These are phyloP conservation scores for Dillenia suffruticosa DNA, from an alignment of 164 flowering plant species.

Conservation along the genomic window DNA sequence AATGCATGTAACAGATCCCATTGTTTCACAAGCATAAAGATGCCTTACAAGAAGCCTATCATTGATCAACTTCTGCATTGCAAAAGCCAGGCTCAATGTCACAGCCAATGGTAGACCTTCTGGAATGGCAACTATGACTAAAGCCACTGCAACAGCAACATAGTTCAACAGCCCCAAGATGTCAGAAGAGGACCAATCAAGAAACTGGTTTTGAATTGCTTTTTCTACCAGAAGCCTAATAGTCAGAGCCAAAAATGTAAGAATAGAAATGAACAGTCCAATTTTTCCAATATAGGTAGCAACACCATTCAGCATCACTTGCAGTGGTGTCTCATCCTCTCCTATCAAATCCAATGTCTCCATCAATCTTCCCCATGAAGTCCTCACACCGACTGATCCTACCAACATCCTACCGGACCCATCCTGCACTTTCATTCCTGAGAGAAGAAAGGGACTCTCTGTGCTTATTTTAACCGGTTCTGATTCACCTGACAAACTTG, in stretches of 20 bases:
- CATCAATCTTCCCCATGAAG: slow-evolving; percentile 39
- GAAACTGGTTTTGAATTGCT: slow-evolving; percentile 6
- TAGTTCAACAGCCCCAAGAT: slow-evolving; percentile 18
- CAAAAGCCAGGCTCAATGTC: slow-evolving; percentile 36
- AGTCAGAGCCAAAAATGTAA: slow-evolving; percentile 22
- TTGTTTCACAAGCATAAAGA: slow-evolving; percentile 20
- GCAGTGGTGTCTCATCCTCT: slow-evolving; percentile 27
- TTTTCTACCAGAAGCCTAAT: slow-evolving; percentile 19
- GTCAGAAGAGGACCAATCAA: slow-evolving; percentile 15
- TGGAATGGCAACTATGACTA: slow-evolving; percentile 31
- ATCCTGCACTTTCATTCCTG: slow-evolving; percentile 45
- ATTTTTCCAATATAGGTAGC: slow-evolving; percentile 34
- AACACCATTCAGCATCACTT: slow-evolving; percentile 28
- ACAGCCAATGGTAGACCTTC: slow-evolving; percentile 29
- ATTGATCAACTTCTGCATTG: slow-evolving; percentile 31
- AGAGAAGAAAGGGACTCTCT: slow-evolving; percentile 31
- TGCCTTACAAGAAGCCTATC: slow-evolving; percentile 28
- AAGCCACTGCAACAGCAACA: slow-evolving; percentile 24
- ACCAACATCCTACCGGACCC: slow-evolving; percentile 39
- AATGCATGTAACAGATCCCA: slow-evolving; percentile 19
- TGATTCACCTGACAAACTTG: slow-evolving; percentile 44
- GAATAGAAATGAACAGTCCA: slow-evolving; percentile 26
- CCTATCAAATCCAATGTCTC: slow-evolving; percentile 27
- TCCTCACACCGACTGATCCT: slow-evolving; percentile 36
- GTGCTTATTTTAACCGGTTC: slow-evolving; percentile 19